Percentiles rank a stretch among this genome's conserved stretches.
phyloP scores from a whole-genome alignment of 768 basidiomycete genomes.

The Tricholoma sp. region DNA sequence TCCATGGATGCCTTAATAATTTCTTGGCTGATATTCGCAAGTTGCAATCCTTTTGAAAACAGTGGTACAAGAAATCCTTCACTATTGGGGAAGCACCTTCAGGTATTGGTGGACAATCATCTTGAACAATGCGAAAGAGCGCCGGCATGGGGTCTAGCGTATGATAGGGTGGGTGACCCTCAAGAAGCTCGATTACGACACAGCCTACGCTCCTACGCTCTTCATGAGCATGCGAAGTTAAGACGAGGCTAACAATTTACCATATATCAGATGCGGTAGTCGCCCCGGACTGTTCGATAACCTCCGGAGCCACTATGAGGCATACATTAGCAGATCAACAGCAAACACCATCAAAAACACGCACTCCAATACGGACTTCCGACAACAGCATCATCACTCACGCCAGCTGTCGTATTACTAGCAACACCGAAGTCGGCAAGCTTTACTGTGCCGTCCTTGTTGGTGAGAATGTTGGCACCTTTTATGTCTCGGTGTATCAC shows the following conservation, averaged over 20 bases:
- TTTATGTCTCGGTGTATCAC: slow-evolving; percentile 99
- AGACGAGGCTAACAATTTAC: slow-evolving; percentile 15
- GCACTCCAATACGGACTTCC: slow-evolving; percentile 98
- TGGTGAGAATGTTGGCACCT: slow-evolving; percentile 97
- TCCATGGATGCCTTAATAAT: slow-evolving; percentile 92
- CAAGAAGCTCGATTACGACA: slow-evolving; percentile 94
- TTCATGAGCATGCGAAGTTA: slow-evolving; percentile 1
- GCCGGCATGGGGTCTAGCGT: slow-evolving; percentile 98
- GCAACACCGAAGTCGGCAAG: slow-evolving; percentile 99
- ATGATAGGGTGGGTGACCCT: slow-evolving; percentile 91
- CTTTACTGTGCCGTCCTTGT: slow-evolving; percentile 97
- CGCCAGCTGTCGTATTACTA: slow-evolving; percentile 66
- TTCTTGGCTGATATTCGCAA: slow-evolving; percentile 93
- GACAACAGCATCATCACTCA: slow-evolving; percentile 87
- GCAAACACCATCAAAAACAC: slow-evolving; percentile 21
- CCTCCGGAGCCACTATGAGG: slow-evolving; percentile 88
- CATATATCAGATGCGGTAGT: slow-evolving; percentile 98
- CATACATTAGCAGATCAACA: background rate
- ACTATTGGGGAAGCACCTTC: slow-evolving; percentile 93
- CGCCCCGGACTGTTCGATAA: slow-evolving; percentile 96
- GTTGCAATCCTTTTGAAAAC: slow-evolving; percentile 97
- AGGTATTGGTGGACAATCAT: slow-evolving; percentile 95
- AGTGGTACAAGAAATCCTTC: slow-evolving; percentile 94
- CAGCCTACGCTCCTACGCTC: slow-evolving; percentile 80
- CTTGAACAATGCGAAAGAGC: slow-evolving; percentile 96